Percentiles rank a stretch among this genome's conserved stretches.
These are phyloP conservation scores for Adansonia digitata DNA, from an alignment of 345 rosid species.

Conservation along the genomic window DNA sequence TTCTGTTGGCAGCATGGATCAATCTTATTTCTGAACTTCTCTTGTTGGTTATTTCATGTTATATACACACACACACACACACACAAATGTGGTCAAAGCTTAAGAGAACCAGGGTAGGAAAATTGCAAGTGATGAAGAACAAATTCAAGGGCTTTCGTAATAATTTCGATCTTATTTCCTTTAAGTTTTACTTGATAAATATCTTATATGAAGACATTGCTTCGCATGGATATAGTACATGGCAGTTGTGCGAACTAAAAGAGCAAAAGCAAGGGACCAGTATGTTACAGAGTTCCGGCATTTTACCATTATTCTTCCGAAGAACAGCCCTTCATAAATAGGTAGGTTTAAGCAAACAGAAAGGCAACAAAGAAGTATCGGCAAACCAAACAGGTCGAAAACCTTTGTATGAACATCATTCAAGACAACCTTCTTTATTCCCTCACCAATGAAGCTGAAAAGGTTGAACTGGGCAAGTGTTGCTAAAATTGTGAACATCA, in stretches of 20 bases:
- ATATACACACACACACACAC: not conserved
- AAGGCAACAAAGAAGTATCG: slow-evolving; percentile 39
- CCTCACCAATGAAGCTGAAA: slow-evolving; percentile 33
- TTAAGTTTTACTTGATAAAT: not conserved
- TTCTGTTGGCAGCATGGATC: not conserved
- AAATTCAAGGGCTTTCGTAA: not conserved
- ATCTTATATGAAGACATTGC: not conserved
- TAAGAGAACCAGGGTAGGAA: not conserved
- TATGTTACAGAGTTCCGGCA: slow-evolving; percentile 42
- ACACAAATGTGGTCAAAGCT: too few relatives aligned
- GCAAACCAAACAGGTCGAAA: slow-evolving; percentile 34
- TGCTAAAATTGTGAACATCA: slow-evolving; percentile 51
- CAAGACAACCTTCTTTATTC: slow-evolving; percentile 15
- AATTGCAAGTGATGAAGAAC: not conserved
- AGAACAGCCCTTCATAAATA: slow-evolving; percentile 40
- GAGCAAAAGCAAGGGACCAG: slow-evolving; percentile 34
- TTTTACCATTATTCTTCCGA: slow-evolving; percentile 55
- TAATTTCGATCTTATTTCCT: not conserved
- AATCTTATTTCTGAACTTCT: not conserved
- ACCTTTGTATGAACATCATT: not conserved
- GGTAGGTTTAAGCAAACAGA: slow-evolving; percentile 47
- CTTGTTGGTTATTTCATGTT: not conserved
- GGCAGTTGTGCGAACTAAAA: slow-evolving; percentile 29
- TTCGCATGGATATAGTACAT: not conserved
- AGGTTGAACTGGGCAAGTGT: slow-evolving; percentile 54